These are phyloP conservation scores for Astrothelium subdiscretum DNA, from an alignment of 495 filamentous ascomycete species.

Conservation along the genomic window DNA sequence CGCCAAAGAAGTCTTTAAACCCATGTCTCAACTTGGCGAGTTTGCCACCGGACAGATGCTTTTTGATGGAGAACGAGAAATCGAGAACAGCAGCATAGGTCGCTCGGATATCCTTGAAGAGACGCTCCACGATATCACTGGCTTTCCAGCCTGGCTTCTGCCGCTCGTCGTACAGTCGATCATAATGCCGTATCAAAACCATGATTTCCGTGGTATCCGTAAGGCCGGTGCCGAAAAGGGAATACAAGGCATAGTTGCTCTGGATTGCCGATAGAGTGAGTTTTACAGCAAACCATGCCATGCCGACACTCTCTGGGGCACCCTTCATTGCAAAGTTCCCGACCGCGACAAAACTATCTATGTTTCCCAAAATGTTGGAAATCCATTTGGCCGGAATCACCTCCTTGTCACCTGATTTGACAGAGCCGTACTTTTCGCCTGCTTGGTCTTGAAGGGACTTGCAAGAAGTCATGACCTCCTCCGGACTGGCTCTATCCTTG, in stretches of 20 bases:
- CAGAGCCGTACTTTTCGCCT: neutral
- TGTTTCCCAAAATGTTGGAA: conserved; percentile 6
- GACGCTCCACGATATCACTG: conserved; percentile 2
- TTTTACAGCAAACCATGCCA: conserved; percentile 12
- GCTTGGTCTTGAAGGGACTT: neutral
- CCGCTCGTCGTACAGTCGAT: conserved; percentile 7
- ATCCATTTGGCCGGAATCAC: conserved; percentile 1
- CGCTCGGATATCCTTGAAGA: conserved; percentile 6
- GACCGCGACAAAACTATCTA: conserved; percentile 4
- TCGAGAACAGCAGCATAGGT: conserved; percentile 7
- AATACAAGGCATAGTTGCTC: conserved; percentile 7
- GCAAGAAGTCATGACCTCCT: neutral
- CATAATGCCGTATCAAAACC: conserved; percentile 7
- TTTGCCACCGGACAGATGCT: conserved; percentile 4
- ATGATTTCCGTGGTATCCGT: conserved; percentile 7
- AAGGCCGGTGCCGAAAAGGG: conserved; percentile 1
- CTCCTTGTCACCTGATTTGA: neutral
- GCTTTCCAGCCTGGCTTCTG: conserved; percentile 2
- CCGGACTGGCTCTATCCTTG: neutral
- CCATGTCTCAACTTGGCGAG: conserved; percentile 6
- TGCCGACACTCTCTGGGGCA: conserved; percentile 9
- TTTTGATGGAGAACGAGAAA: conserved; percentile 5
- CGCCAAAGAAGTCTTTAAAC: conserved; percentile 9
- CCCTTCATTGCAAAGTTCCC: conserved; percentile 9
- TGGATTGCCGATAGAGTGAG: conserved; percentile 6